These are phyloP conservation scores for Starmerella riodocensis DNA, from an alignment of 805 yeast species.

Conservation along the genomic window DNA sequence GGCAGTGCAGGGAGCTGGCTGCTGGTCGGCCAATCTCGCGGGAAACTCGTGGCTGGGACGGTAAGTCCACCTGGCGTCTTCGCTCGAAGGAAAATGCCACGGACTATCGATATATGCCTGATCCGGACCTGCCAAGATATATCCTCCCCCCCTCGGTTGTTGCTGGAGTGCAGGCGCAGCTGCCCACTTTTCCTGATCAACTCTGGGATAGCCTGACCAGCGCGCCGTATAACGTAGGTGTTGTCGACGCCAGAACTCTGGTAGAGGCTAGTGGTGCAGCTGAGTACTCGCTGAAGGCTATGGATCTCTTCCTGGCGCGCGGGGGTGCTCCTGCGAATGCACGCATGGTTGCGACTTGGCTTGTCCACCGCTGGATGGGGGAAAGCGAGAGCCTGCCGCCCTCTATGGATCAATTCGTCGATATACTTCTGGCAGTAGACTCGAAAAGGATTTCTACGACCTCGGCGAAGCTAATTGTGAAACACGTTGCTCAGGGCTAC, in stretches of 20 bases:
- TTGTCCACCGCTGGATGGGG: conserved; percentile 70
- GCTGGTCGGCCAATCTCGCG: conserved; percentile 28
- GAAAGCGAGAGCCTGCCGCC: conserved; percentile 38
- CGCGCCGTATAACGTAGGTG: conserved; percentile 42
- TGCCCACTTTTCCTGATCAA: conserved; percentile 52
- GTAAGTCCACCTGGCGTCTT: conserved; percentile 48
- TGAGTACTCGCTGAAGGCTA: conserved; percentile 31
- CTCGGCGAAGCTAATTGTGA: conserved; percentile 52
- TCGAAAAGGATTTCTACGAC: conserved; percentile 42
- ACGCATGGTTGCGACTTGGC: conserved; percentile 57
- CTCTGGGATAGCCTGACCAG: conserved; percentile 35
- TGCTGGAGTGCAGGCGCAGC: conserved; percentile 29
- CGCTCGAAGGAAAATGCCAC: conserved; percentile 69
- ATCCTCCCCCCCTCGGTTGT: conserved; percentile 34
- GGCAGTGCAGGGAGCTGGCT: conserved; percentile 48
- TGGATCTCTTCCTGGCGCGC: conserved; percentile 22
- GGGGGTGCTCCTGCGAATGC: conserved; percentile 18
- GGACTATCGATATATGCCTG: conserved; percentile 91
- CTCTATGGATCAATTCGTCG: conserved; percentile 37
- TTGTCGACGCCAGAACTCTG: conserved; percentile 65
- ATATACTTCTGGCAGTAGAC: conserved; percentile 41
- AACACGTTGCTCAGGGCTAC: conserved; percentile 34
- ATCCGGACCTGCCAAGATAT: conserved; percentile 67
- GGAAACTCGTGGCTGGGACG: conserved; percentile 92
- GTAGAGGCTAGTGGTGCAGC: conserved; percentile 35